Percentiles rank a stretch among this genome's conserved stretches.
Conservation (phyloP, 805 yeast species). For the Lachancea quebecensis region DNA sequence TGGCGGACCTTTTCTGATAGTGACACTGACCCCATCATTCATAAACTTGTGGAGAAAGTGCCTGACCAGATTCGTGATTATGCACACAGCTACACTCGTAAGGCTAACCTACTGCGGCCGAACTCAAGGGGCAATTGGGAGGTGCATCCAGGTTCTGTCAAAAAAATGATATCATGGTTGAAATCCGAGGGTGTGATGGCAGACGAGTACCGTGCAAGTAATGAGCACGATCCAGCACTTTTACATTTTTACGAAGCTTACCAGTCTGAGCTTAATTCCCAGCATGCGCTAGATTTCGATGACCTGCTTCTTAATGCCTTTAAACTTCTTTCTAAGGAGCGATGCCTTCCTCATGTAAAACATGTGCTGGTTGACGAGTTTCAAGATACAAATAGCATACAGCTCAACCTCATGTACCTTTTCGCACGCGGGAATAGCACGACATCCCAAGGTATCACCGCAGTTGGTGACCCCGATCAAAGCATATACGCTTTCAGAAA, state of each 20-base stretch:
- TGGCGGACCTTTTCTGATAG: constrained; percentile 56
- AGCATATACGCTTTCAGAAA: constrained; percentile 84
- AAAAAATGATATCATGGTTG: constrained; percentile 44
- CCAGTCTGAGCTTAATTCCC: constrained; percentile 39
- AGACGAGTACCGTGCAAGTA: constrained; percentile 31
- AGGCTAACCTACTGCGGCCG: constrained; percentile 24
- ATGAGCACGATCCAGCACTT: constrained; percentile 29
- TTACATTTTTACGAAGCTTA: constrained; percentile 44
- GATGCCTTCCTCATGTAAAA: constrained; percentile 43
- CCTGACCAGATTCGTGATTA: constrained; percentile 31
- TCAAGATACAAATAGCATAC: constrained; percentile 83
- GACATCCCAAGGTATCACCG: constrained; percentile 54
- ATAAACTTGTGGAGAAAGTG: constrained; percentile 33
- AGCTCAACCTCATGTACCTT: constrained; percentile 57
- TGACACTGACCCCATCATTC: constrained; percentile 39
- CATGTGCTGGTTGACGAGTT: constrained; percentile 90
- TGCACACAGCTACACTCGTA: constrained; percentile 21
- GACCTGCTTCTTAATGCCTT: constrained; percentile 60
- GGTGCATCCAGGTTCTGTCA: constrained; percentile 37
- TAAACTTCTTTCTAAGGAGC: constrained; percentile 38
- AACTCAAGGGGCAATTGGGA: constrained; percentile 29
- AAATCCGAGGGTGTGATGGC: constrained; percentile 49
- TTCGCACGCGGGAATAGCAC: constrained; percentile 39
- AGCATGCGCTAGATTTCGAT: constrained; percentile 67
- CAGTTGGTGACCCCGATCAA: constrained; percentile 97